Base-by-base conservation (phyloP, 2,329 filamentous ascomycete genomes). In the Elsinoe arachidis region DNA sequence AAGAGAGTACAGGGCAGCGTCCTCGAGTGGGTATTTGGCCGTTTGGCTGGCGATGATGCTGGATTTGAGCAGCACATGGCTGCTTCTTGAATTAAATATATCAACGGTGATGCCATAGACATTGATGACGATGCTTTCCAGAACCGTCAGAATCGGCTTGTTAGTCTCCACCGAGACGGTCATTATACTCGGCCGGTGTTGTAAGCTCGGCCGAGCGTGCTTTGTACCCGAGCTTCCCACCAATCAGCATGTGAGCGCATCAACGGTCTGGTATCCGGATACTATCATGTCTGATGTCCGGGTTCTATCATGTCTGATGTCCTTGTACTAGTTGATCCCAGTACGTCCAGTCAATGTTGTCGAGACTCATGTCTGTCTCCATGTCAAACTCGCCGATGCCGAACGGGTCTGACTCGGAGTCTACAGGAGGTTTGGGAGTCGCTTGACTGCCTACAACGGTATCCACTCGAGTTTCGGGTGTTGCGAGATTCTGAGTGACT, bases 311-410 rank as follows among this genome's bases (percentile, higher is more conserved):
- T 17, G 53, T 37, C 15, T 57, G 55, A 35, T 60, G 59, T 49
- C 62, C 62, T 23, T 60, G 51, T 17, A 63, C 60, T 53, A 63
- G 21, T 26, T 64, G 57, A 33, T 65, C 63, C 63, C 63, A 65
- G 21, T 62, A 64, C 34, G 55, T 58, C 61, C 62, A 65, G 41
- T 65, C 63, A 10, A 59, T 49, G 37, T 56, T 53, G 44, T 63
- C 63, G 9, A 62, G 54, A 34, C 53, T 58, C 19, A 61, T 58
- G 41, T 62, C 59, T 41, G 14, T 49, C 58, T 19, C 58, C 11
- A 5, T 39, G 34, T 23, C 49, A 12, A 34, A 58, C 21, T 33
- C 26, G 15, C n/a, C 12, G 15, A 26, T 19, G 15, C 12, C 17
- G n/a, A 26, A 9, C n/a, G 46, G 34, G 6, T 12, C 34, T 19